Evolutionary conservation across 2,329 filamentous ascomycete genomes (phyloP), one percentile per base, ranked within the genome.

Genomic region (Paramyrothecium sp.): DNA sequence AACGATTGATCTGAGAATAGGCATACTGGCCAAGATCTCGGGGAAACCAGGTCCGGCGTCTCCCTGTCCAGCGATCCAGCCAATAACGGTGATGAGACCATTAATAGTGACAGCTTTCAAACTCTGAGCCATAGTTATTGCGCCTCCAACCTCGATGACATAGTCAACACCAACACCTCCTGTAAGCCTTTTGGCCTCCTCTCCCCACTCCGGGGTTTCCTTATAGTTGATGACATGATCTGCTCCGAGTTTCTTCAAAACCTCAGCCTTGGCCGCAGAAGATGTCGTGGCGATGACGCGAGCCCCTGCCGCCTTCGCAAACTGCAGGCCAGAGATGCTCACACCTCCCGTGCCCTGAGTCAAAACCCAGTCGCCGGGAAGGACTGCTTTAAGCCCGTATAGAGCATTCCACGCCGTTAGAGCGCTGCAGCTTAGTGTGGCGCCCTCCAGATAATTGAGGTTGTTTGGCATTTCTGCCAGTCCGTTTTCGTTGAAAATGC

Each of bases 351-450:
- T 78, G 8, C 76, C 77, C 54, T 76, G 74, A 0, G 72, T 74
- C 8, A 79, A 65, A 0, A 79, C 73, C 57, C 65, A 68, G 8
- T 77, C 65, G 1, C 74, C 74, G 0, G 72, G 64, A 3, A 54
- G 61, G 21, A 74, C 48, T 2, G 61, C 55, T 72, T 17, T 75
- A 61, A 79, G 50, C 0, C 83, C 82, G 53, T 81, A 85, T 3
- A 86, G 68, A 7, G 80, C 80, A 61, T 86, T 86, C 83, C 82
- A 86, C 2, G 81, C 80, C 1, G 82, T 84, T 12, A 85, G 57
- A 1, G 75, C 81, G 1, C 83, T 82, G 58, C 81, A 84, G 2
- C 75, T 67, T 1, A 85, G 70, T 1, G 80, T 84, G 23, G 77
- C 73, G 1, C 74, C 79, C 58, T 85, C 81, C 1, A 73, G 58